A percentile compares a stretch with the other conserved stretches of the same genome.
Evolutionary conservation across 1,284 basidiomycete genomes (phyloP).

Genomic region (Anthracocystis walkeri): DNA sequence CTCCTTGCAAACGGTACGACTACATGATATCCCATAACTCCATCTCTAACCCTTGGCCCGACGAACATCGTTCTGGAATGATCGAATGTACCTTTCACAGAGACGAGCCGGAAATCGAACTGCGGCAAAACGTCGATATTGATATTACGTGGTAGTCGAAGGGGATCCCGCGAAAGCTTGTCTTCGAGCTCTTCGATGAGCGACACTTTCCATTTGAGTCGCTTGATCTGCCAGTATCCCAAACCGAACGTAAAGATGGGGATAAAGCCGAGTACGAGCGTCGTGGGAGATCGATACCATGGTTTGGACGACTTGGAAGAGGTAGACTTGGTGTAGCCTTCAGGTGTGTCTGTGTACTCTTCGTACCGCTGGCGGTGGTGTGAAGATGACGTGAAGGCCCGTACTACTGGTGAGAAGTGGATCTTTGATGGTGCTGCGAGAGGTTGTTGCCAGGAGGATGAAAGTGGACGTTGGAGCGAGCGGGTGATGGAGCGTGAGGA

Average conservation of each 20-base stretch:
- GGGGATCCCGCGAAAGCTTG: constrained; percentile 84
- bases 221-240: constrained; percentile 90
- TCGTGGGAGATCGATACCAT: constrained; percentile 64
- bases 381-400: constrained; percentile 12
- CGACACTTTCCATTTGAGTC: constrained; percentile 93
- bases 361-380: background rate
- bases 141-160: constrained; percentile 83
- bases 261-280: constrained; percentile 81
- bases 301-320: constrained; percentile 22
- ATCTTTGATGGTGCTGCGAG: background rate
- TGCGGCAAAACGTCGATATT: constrained; percentile 72
- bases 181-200: constrained; percentile 94
- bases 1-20: constrained; percentile 84
- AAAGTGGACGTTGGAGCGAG: background rate
- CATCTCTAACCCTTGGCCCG: constrained; percentile 86
- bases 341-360: constrained; percentile 32
- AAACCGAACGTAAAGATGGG: constrained; percentile 91
- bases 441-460: background rate
- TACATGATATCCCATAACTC: constrained; percentile 86
- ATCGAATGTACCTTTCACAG: constrained; percentile 72
- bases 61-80: constrained; percentile 79
- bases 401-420: background rate
- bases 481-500: constrained; percentile 7
- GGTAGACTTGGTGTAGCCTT: constrained; percentile 28
- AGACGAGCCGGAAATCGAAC: constrained; percentile 62